These are phyloP conservation scores for Crithidia sp. DNA, from an alignment of 208 protist genomes.

Conservation along the genomic window DNA sequence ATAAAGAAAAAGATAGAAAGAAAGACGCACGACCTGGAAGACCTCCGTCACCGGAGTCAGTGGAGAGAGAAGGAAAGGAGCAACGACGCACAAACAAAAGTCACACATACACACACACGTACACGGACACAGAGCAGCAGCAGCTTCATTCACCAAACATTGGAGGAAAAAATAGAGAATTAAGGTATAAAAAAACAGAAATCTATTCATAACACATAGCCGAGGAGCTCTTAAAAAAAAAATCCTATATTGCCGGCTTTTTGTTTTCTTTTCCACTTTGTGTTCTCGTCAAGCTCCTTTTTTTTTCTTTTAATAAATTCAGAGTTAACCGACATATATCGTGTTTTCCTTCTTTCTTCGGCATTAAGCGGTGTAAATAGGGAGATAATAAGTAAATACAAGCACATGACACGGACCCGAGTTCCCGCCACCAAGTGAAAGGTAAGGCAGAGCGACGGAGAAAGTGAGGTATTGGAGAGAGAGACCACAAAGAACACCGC, in stretches of 20 bases:
- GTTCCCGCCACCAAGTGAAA: too few species aligned
- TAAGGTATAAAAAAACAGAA: not conserved
- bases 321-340: not conserved
- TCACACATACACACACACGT: not conserved
- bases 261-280: too few species aligned
- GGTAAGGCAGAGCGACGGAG: too few species aligned
- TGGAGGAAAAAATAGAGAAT: not conserved
- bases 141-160: too few species aligned
- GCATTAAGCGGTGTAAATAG: not conserved
- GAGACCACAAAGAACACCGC: too few species aligned
- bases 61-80: constrained; percentile 1
- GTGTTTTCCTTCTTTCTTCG: not conserved
- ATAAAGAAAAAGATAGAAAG: not conserved
- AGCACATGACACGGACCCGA: too few species aligned
- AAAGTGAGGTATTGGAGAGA: too few species aligned
- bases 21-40: constrained; percentile 1
- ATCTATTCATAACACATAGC: too few species aligned
- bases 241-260: too few species aligned
- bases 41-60: constrained; percentile 17
- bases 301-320: not conserved
- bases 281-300: too few species aligned
- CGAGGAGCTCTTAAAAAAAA: too few species aligned
- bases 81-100: not conserved
- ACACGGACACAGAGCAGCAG: not conserved
- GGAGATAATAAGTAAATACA: too few species aligned